Base-by-base conservation (phyloP, 768 basidiomycete species). In the Rubroboletus satanas region DNA sequence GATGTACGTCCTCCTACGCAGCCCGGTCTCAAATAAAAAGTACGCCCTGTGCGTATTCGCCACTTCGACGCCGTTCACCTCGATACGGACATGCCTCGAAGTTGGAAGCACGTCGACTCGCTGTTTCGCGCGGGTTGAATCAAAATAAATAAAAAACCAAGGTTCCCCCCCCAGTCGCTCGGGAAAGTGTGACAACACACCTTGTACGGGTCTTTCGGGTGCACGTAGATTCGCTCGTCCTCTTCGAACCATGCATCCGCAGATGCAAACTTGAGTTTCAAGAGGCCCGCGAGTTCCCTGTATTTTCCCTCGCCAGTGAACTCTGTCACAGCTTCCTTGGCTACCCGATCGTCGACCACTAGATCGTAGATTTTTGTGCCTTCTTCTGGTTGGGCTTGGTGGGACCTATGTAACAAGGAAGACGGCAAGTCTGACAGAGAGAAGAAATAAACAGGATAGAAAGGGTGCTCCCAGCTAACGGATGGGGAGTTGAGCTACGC, bases 131-230 rank as follows among this genome's bases (percentile, higher is more conserved):
- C 12, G 17, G 3, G 4, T 5, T 15, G 29, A 23, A 29, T 42
- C 17, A 31, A 12, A 36, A 23, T 3, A 26, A 26, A 26, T 26
- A 26, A 26, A 3, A 26, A 26, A 26, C 6, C 15, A 10, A 31
- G 11, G 21, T 21, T 21, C 18, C 26, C 12, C 23, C 26, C 9
- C 29, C 15, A 26, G 5, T 3, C 15, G 8, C 26, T 26, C 26
- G 26, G 26, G 26, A 3, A 26, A 26, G 26, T 26, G 26, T 26
- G 26, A 21, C 2, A 28, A n/a, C 54, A 43, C 4, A 84, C 85
- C 75, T 87, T 87, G 69, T 84, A 87, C 1, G 84, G 84, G 64
- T 87, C 84, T 60, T 82, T 85, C 8, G 83, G 81, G 55, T 87
- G 85, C 2, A 76, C 71, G 53, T 75, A 81, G 32, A 86, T 76